These are phyloP conservation scores for Apocynum venetum DNA, from an alignment of 257 asterid genomes.

Conservation along the genomic window DNA sequence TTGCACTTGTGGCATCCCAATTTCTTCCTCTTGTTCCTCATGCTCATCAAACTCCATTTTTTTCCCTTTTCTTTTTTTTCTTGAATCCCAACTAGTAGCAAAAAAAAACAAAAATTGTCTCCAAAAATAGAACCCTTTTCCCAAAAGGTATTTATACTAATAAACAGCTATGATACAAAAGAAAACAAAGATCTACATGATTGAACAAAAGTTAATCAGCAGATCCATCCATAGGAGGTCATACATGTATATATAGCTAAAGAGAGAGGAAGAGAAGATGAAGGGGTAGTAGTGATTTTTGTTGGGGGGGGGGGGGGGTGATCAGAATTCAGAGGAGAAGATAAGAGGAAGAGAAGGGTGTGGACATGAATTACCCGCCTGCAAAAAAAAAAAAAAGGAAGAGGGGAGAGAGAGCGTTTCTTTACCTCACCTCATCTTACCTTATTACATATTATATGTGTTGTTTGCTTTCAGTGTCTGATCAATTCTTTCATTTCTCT, in stretches of 20 bases:
- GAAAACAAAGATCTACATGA: slow-evolving; percentile 19
- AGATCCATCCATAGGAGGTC: slow-evolving; percentile 9
- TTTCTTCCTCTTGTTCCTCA: slow-evolving; percentile 36
- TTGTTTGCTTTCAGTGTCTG: slow-evolving; percentile 13
- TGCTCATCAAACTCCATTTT: slow-evolving; percentile 39
- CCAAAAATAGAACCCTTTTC: background rate
- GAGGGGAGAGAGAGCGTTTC: background rate
- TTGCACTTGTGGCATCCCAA: slow-evolving; percentile 9
- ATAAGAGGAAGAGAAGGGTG: slow-evolving; percentile 43
- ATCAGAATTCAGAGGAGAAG: slow-evolving; percentile 27
- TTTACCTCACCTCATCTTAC: background rate
- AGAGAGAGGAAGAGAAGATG: slow-evolving; percentile 3
- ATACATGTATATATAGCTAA: background rate
- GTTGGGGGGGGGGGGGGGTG: slow-evolving; percentile 31
- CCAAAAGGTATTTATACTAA: background rate
- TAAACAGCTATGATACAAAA: background rate
- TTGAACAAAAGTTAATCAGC: slow-evolving; percentile 13
- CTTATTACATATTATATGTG: background rate
- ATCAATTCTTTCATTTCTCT: background rate
- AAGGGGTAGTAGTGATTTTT: slow-evolving; percentile 2
- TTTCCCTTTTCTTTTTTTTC: too few species aligned
- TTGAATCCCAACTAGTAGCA: background rate
- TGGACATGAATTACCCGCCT: slow-evolving; percentile 42
- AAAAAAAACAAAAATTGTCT: background rate
- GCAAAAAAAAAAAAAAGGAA: slow-evolving; percentile 3